Evolutionary conservation across 2,329 filamentous ascomycete genomes (phyloP).

Genomic region (Alternaria metachromatica): DNA sequence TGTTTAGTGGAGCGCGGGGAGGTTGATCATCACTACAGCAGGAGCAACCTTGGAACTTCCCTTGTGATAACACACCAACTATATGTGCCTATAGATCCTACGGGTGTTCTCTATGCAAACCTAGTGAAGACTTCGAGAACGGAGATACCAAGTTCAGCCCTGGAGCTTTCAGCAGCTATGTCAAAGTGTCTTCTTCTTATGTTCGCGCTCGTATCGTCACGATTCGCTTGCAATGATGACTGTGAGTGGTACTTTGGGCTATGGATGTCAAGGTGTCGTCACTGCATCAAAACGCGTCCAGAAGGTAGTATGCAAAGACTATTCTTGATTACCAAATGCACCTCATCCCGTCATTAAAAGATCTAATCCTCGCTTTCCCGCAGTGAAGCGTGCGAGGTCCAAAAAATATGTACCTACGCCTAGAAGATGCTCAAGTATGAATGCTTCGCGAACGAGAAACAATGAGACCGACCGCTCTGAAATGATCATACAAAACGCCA

Average conservation of each 20-base stretch:
- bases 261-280: neutral
- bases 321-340: conserved; percentile 30
- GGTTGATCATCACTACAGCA: neutral
- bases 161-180: neutral
- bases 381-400: neutral
- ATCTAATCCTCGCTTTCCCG: neutral
- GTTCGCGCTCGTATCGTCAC: no score
- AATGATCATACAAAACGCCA: neutral
- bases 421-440: conserved; percentile 31
- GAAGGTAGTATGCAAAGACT: neutral
- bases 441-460: conserved; percentile 25
- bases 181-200: no score
- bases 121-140: no score
- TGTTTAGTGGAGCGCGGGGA: conserved; percentile 11
- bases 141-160: neutral
- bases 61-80: neutral
- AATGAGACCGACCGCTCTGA: conserved; percentile 18
- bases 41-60: neutral
- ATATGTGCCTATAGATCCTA: neutral
- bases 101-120: neutral
- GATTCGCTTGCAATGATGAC: no score
- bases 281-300: neutral
- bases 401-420: conserved; percentile 1
- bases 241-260: no score
- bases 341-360: conserved; percentile 24